These are phyloP conservation scores for Pseudozyma pruni DNA, from an alignment of 1,284 basidiomycete genomes.

Conservation along the genomic window DNA sequence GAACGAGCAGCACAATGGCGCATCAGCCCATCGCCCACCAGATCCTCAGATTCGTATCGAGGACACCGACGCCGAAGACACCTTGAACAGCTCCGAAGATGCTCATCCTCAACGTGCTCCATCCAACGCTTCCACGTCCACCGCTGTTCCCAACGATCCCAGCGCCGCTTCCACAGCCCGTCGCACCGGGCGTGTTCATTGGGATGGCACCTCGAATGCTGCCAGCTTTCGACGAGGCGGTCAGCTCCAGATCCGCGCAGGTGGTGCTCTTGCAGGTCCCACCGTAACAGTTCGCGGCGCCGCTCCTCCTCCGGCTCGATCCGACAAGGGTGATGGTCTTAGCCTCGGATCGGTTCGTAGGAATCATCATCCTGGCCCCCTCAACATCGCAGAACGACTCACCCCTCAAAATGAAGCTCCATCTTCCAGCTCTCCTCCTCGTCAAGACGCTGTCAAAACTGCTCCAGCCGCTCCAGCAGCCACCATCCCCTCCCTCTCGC, in stretches of 20 bases:
- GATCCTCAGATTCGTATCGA: constrained; percentile 19
- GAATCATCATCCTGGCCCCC: constrained; percentile 60
- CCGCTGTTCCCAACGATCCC: constrained; percentile 7
- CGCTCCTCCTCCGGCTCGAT: constrained; percentile 6
- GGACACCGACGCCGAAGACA: constrained; percentile 16
- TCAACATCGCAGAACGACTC: constrained; percentile 53
- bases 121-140: constrained; percentile 15
- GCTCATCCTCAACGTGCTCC: background rate
- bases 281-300: constrained; percentile 53
- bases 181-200: constrained; percentile 42
- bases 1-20: constrained; percentile 2
- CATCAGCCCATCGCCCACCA: background rate
- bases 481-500: constrained; percentile 40
- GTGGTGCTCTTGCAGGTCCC: constrained; percentile 39
- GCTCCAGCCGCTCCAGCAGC: background rate
- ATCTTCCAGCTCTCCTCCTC: constrained; percentile 1
- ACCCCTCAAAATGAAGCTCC: constrained; percentile 20
- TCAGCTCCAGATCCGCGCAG: constrained; percentile 32
- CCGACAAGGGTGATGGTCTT: constrained; percentile 13
- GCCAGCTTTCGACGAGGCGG: constrained; percentile 34
- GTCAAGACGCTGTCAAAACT: background rate
- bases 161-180: constrained; percentile 11
- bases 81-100: constrained; percentile 9
- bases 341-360: constrained; percentile 49
- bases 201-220: constrained; percentile 47